Base-by-base conservation (phyloP, 129 eudicot genomes). In the sunflower (Helianthus annuus) region DNA sequence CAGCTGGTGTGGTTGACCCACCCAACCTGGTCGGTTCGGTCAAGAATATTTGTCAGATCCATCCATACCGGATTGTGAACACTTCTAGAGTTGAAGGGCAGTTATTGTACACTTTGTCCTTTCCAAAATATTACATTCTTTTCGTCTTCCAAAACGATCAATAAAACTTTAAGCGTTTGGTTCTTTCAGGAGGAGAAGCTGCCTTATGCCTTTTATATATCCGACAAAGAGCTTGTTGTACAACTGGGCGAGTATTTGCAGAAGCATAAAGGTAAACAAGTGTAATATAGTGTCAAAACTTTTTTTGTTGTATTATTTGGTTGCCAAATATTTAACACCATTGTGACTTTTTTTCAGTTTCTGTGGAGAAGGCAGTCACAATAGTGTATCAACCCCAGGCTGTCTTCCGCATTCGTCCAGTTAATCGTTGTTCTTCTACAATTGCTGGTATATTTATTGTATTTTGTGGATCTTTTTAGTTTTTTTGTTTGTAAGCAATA, bases 301-400 rank as follows among this genome's bases (percentile, higher is more conserved):
- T 46, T 15, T 52, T 52, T 6, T 55, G 45, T 4, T 71, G n/a
- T 40, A 59, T 57, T 48, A 44, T 64, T 13, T 60, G 54, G 38
- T 75, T 68, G 58, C 27, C 49, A 54, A 64, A 61, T 71, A 27
- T 32, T 42, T 7, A 42, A 6, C 46, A 6, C 10, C 7, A 3
- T 55, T 36, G 56, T 0, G n/a, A 51, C 48, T 68, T 15, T 42
- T 27, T 69, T 79, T 79, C 91, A 94, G 99, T 94, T 66, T 94
- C 99, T 75, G 97, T 94, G 82, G 99, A 94, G 91, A 94, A 90
- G 87, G 99, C 83, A 46, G 73, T 94, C 66, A 89, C 91, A 4
- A 88, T 94, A 39, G 91, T 94, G 59, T 94, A 90, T 85, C 99
- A 94, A 79, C 93, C 99, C 2, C 97, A 94, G 53, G 96, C 99